These are phyloP conservation scores for Gelatoporia subvermispora DNA, from an alignment of 768 basidiomycete species.

Conservation along the genomic window DNA sequence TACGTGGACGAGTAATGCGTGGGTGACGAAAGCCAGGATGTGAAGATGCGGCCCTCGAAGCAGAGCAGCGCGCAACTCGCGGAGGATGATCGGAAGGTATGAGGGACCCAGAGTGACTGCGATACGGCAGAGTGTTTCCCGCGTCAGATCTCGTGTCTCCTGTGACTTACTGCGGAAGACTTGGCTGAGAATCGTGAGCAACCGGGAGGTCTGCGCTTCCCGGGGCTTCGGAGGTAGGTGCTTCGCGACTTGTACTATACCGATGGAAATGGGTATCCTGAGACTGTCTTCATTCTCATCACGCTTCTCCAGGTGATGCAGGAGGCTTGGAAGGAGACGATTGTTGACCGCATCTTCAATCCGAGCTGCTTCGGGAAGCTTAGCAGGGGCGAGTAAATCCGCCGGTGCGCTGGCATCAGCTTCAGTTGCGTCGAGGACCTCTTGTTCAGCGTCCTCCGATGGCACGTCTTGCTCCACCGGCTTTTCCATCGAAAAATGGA, in stretches of 20 bases:
- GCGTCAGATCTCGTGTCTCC: constrained; percentile 82
- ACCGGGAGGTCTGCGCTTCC: constrained; percentile 63
- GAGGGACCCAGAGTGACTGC: constrained; percentile 64
- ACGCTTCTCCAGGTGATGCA: constrained; percentile 77
- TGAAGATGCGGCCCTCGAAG: constrained; percentile 92
- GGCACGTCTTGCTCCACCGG: constrained; percentile 29
- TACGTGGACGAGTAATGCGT: constrained; percentile 77
- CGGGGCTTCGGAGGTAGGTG: constrained; percentile 65
- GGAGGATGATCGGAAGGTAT: constrained; percentile 68
- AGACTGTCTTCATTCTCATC: constrained; percentile 79
- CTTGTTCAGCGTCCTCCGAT: constrained; percentile 12
- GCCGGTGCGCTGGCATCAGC: constrained; percentile 26
- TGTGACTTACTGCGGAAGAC: constrained; percentile 90
- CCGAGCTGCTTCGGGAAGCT: constrained; percentile 17
- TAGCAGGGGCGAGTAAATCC: neutral
- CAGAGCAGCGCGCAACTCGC: constrained; percentile 81
- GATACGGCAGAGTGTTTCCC: constrained; percentile 81
- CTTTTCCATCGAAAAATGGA: constrained; percentile 85
- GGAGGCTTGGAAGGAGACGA: constrained; percentile 73
- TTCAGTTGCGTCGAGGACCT: constrained; percentile 16
- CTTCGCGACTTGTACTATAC: constrained; percentile 79
- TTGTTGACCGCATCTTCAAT: constrained; percentile 75
- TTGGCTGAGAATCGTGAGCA: constrained; percentile 84
- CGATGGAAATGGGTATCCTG: constrained; percentile 84
- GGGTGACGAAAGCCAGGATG: constrained; percentile 79